Evolutionary conservation across 2,329 filamentous ascomycete species (phyloP).

Genomic region (Magnaporthales sp.): DNA sequence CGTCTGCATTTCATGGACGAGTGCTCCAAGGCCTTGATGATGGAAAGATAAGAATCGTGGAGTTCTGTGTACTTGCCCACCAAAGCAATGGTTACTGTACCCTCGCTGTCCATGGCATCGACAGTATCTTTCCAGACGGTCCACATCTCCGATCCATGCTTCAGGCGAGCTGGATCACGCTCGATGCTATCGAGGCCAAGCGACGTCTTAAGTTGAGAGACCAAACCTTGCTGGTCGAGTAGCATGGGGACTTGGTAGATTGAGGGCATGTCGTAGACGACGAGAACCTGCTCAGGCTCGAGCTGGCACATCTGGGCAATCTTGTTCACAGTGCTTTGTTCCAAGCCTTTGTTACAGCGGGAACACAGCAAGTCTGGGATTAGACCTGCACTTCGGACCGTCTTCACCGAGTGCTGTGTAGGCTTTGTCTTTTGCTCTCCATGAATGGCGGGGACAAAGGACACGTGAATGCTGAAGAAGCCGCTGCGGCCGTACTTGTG

Average conservation of each 20-base stretch:
- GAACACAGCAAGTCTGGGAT: slow-evolving; percentile 63
- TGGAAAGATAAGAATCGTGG: slow-evolving; percentile 70
- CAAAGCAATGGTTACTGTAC: slow-evolving; percentile 70
- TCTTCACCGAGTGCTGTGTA: slow-evolving; percentile 82
- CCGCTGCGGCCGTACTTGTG: slow-evolving; percentile 66
- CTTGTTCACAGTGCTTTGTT: slow-evolving; percentile 69
- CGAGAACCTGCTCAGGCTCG: slow-evolving; percentile 74
- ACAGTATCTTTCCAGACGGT: slow-evolving; percentile 67
- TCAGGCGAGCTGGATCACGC: slow-evolving; percentile 42
- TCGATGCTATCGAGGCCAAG: slow-evolving; percentile 54
- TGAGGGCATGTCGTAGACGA: slow-evolving; percentile 80
- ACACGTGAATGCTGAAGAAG: slow-evolving; percentile 84
- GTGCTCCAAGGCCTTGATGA: slow-evolving; percentile 84
- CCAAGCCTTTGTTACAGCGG: slow-evolving; percentile 72
- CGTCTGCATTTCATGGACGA: slow-evolving; percentile 76
- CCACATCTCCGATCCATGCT: slow-evolving; percentile 66
- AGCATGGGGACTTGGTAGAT: slow-evolving; percentile 96
- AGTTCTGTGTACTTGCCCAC: slow-evolving; percentile 88
- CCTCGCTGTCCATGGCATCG: slow-evolving; percentile 44
- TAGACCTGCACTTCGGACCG: slow-evolving; percentile 72
- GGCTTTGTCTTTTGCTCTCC: slow-evolving; percentile 93
- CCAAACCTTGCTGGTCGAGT: slow-evolving; percentile 70
- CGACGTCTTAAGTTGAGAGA: slow-evolving; percentile 55
- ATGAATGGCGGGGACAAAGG: slow-evolving; percentile 65
- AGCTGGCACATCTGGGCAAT: slow-evolving; percentile 87